These are phyloP conservation scores for Penicillium cataractarum DNA, from an alignment of 495 filamentous ascomycete species.

Conservation along the genomic window DNA sequence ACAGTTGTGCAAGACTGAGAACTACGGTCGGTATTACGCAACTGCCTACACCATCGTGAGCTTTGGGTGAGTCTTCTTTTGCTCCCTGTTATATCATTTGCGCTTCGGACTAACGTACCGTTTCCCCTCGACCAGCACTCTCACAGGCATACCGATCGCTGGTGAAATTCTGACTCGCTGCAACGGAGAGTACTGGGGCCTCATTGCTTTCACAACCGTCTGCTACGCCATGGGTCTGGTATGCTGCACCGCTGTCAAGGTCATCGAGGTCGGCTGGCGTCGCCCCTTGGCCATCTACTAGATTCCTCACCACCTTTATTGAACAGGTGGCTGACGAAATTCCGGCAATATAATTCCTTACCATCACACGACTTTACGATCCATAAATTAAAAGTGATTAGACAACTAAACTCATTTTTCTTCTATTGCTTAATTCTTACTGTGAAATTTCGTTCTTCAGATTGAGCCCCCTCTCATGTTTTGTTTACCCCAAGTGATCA, in stretches of 20 bases:
- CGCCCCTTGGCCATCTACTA: constrained; percentile 45
- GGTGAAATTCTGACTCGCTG: constrained; percentile 66
- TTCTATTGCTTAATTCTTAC: background rate
- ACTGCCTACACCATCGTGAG: constrained; percentile 88
- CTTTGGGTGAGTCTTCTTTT: constrained; percentile 62
- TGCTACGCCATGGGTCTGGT: constrained; percentile 63
- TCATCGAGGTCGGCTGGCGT: constrained; percentile 70
- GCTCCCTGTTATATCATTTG: constrained; percentile 18
- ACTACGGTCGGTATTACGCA: constrained; percentile 84
- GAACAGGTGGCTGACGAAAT: background rate
- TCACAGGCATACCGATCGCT: constrained; percentile 88
- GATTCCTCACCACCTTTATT: background rate
- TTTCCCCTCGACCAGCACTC: constrained; percentile 44
- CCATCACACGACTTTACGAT: constrained; percentile 21
- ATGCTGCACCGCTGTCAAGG: constrained; percentile 65
- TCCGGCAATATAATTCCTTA: background rate
- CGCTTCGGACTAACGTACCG: constrained; percentile 26
- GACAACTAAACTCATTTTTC: constrained; percentile 3
- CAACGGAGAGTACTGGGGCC: constrained; percentile 60
- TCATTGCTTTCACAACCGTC: constrained; percentile 69
- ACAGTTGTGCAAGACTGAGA: constrained; percentile 82
- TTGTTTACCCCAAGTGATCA: background rate
- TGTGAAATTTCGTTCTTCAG: background rate
- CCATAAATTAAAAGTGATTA: constrained; percentile 9
- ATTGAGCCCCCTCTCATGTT: background rate